These are phyloP conservation scores for Candida krabiensis DNA, from an alignment of 805 yeast genomes.

Conservation along the genomic window DNA sequence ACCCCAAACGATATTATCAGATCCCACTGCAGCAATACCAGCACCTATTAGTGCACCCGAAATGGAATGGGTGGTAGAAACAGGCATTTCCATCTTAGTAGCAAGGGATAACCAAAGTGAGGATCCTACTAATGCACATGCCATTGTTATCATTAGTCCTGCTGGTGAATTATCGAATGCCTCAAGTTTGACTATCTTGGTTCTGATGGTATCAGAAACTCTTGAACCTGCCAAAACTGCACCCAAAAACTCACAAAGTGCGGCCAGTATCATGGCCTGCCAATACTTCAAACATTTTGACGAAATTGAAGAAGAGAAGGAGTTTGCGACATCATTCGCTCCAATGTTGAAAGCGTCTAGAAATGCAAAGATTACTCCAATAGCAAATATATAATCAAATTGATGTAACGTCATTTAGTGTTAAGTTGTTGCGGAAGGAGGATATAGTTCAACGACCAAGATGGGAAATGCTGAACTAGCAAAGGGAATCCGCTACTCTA, in stretches of 20 bases:
- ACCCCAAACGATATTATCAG: conserved; percentile 64
- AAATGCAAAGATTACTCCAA: conserved; percentile 68
- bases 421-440: no score
- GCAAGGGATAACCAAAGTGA: conserved; percentile 70
- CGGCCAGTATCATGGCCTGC: conserved; percentile 77
- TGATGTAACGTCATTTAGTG: no score
- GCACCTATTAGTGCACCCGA: conserved; percentile 77
- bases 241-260: conserved; percentile 70
- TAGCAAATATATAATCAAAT: conserved; percentile 70
- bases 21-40: conserved; percentile 72
- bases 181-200: conserved; percentile 55
- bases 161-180: conserved; percentile 58
- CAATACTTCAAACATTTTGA: conserved; percentile 66
- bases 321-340: conserved; percentile 81
- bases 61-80: conserved; percentile 77
- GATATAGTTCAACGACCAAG: no score
- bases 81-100: conserved; percentile 71
- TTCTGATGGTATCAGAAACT: conserved; percentile 71
- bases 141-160: conserved; percentile 72
- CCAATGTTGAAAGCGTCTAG: conserved; percentile 80
- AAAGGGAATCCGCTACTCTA: no score
- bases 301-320: conserved; percentile 73
- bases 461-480: no score
- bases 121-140: conserved; percentile 73
- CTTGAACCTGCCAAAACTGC: conserved; percentile 73